Base-by-base conservation (phyloP, 331 rosid genomes). In the Acacia concinna region DNA sequence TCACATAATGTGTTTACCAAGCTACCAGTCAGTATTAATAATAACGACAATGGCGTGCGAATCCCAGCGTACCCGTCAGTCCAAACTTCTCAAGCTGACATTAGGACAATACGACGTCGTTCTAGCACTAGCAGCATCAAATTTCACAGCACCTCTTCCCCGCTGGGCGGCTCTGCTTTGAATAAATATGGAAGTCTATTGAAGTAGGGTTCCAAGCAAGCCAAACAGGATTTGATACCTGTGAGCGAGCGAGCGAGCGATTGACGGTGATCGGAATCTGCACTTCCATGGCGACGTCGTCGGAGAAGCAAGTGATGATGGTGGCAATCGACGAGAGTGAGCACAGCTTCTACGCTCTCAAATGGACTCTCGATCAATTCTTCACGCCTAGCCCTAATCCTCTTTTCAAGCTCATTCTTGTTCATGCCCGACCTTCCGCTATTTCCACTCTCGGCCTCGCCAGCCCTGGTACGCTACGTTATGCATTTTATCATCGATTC, bases 381-480 rank as follows among this genome's bases (percentile, higher is more conserved):
- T 85, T 91, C 88, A 21, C 30, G 1, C 84, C 82, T 0, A 34
- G 51, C 14, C 1, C 81, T 11, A 83, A 52, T 63, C 20, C 79
- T 2, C 73, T 86, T 37, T 93, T 91, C 87, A 93, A 83, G 74
- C 89, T 93, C 25, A 49, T 91, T 78, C 75, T 93, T 41, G 72
- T 91, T 77, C 89, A 95, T 57, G 90, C 97, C 43, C 90, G 84
- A 52, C 89, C 90, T 69, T 6, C 81, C 32, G 80, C 92, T 21
- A 30, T 84, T 71, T 49, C 96, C 27, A 73, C 82, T 34, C 78
- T 95, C 59, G 85, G 97, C 40, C 70, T 92, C 73, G 91, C 87
- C 56, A 97, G 94, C 15, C 91, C 96, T 34, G 94, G 98, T 94
- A 85, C 14, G 96, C 96, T 94, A 83, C 18, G n/a, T n/a, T n/a